Evolutionary conservation across 768 basidiomycete genomes (phyloP), one percentile per base, ranked within the genome.

Genomic region (Phanerochaete carnosa): DNA sequence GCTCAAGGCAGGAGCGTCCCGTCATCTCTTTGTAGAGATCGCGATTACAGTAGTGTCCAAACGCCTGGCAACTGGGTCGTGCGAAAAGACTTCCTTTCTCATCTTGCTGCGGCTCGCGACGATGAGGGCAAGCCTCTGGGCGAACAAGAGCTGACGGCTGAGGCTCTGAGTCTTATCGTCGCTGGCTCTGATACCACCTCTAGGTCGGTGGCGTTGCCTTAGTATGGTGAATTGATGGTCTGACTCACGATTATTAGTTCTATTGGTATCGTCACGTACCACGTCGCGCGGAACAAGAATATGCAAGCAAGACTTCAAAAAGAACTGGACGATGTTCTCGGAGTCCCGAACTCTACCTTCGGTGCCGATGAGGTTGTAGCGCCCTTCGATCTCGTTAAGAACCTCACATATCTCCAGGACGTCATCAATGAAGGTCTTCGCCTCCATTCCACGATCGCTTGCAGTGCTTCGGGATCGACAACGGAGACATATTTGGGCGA

Each of bases 401-500:
- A 61, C 45, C 26, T 68, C 0, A 58, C 64, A 13, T 70, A 66
- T 61, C 70, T 74, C 30, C 65, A 72, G 58, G 72, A 72, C 26
- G 68, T 68, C 33, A 73, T 74, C 58, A 65, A 70, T 51, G 72
- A 74, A 51, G 71, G 65, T 2, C 64, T 72, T 16, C 67, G 73
- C n/a, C 59, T 74, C n/a, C 68, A 70, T 57, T 69, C 70, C 9
- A 72, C 80, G 45, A 82, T 69, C 55, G 70, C 59, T 26, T 72
- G 71, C 13, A 81, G 61, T 0, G 80, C 80, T 0, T 69, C 69
- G 0, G 79, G 77, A 60, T 79, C 77, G 1, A 76, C 69, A 49
- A 82, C 73, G 25, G 76, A 77, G 33, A 82, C 66, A 56, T 80
- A 75, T 56, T 77, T 74, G 1, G 79, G 79, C 2, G 74, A 71